Evolutionary conservation across 23 red algal species (phyloP).

Genomic region (Gracilaria caudata): DNA sequence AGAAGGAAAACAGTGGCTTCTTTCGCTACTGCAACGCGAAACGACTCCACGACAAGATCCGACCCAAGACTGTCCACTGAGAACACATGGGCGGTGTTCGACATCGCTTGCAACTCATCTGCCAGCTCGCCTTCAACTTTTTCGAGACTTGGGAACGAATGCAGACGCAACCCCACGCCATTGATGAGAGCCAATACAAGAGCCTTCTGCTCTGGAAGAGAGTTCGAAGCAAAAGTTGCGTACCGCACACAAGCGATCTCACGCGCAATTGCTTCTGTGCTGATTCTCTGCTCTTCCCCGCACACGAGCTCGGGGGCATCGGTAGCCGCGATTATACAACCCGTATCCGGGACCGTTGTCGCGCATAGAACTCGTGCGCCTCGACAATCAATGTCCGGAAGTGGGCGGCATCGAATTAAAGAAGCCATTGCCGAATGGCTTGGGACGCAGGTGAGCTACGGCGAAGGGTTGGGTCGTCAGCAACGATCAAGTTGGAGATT

Average conservation of each 20-base stretch:
- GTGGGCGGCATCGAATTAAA: conserved; percentile 20
- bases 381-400: conserved; percentile 39
- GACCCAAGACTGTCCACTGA: conserved; percentile 65
- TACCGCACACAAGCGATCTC: conserved; percentile 47
- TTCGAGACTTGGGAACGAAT: conserved; percentile 44
- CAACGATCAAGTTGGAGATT: conserved; percentile 1
- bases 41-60: conserved; percentile 55
- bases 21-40: conserved; percentile 45
- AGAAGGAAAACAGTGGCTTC: conserved; percentile 38
- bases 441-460: neutral
- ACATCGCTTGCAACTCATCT: conserved; percentile 23
- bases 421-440: conserved; percentile 27
- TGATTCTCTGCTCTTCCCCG: conserved; percentile 12
- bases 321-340: conserved; percentile 26
- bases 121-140: conserved; percentile 32
- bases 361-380: conserved; percentile 44
- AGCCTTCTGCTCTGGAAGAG: conserved; percentile 42
- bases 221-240: conserved; percentile 7
- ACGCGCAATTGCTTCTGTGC: conserved; percentile 6
- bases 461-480: neutral
- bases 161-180: conserved; percentile 31
- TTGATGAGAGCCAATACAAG: conserved; percentile 41
- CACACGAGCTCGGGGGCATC: conserved; percentile 50
- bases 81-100: conserved; percentile 52
- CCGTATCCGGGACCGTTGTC: conserved; percentile 22